These are phyloP conservation scores for Colletotrichum higginsianum DNA, from an alignment of 2,329 filamentous ascomycete genomes.

Conservation along the genomic window DNA sequence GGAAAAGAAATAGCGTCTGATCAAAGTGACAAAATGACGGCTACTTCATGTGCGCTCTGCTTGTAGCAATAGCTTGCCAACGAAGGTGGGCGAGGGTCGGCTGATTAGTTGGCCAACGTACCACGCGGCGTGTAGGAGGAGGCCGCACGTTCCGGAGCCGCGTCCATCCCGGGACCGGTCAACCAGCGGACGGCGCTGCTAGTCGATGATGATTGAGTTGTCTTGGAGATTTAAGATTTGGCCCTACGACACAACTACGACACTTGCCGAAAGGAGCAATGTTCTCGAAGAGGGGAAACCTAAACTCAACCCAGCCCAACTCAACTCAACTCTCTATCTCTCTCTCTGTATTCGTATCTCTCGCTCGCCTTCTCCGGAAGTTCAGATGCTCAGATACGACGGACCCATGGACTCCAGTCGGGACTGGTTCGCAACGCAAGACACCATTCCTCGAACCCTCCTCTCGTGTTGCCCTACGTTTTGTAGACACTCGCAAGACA, in stretches of 20 bases:
- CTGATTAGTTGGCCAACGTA: not conserved
- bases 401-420: not conserved
- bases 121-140: not conserved
- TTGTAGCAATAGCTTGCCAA: not conserved
- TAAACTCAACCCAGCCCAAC: slow-evolving; percentile 11
- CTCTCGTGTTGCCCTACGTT: slow-evolving; percentile 6
- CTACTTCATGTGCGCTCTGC: slow-evolving; percentile 2
- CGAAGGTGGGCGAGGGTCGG: too few species aligned
- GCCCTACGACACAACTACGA: not conserved
- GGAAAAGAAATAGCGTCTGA: slow-evolving; percentile 22
- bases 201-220: too few species aligned
- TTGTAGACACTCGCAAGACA: slow-evolving; percentile 22
- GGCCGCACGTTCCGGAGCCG: slow-evolving; percentile 6
- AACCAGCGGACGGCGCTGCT: not conserved
- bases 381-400: slow-evolving; percentile 27
- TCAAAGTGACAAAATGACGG: slow-evolving; percentile 32
- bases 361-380: slow-evolving; percentile 2
- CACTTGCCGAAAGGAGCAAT: slow-evolving; percentile 9
- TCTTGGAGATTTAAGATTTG: not conserved
- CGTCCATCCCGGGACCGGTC: not conserved
- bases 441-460: not conserved
- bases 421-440: not conserved
- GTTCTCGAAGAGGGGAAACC: slow-evolving; percentile 14
- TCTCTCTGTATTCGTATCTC: too few species aligned
- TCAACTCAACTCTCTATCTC: not conserved